Base-by-base conservation (phyloP, 176 grass and related monocot species). In the Miscanthus lutarioriparius region DNA sequence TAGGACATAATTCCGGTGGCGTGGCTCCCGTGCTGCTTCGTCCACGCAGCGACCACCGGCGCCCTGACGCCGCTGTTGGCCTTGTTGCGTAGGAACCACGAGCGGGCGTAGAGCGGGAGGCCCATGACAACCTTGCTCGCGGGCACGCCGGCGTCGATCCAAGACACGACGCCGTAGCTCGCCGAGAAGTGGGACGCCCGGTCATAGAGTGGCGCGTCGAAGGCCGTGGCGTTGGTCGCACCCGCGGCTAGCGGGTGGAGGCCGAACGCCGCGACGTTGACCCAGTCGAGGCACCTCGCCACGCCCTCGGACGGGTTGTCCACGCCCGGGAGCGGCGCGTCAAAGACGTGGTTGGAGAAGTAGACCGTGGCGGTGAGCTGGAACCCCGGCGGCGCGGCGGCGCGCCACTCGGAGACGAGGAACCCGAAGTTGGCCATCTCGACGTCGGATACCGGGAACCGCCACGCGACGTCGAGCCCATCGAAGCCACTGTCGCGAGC, bases 281-380 rank as follows among this genome's bases (percentile, higher is more conserved):
- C 69, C 96, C 96, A 95, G 85, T 98, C 89, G 25, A 95, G 85
- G 75, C 43, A 81, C 11, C 38, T 53, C 2, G 89, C 85, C 47
- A 98, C 66, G 37, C 69, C 48, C 56, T 91, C 91, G 6, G 84
- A 77, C 16, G 91, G 93, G 65, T 98, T 95, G 63, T 98, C 89
- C 22, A 88, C 86, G 63, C 77, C 45, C 26, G 64, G 62, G 4
- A 27, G 64, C 70, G 80, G 39, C 40, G 59, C 75, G 11, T 67
- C 76, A 37, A 95, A 95, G 40, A 98, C 83, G 68, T 98, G 96
- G 68, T 87, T 93, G 14, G 93, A 95, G 83, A 98, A 98, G 90
- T 95, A 95, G 13, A 90, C 89, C 0, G 89, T 91, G 76, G 89
- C 89, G 1, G 96, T 98, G 59, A 95, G 89, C 2, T 92, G 85